These are phyloP conservation scores for Penicillium sp. DNA, from an alignment of 2,329 filamentous ascomycete species.

Conservation along the genomic window DNA sequence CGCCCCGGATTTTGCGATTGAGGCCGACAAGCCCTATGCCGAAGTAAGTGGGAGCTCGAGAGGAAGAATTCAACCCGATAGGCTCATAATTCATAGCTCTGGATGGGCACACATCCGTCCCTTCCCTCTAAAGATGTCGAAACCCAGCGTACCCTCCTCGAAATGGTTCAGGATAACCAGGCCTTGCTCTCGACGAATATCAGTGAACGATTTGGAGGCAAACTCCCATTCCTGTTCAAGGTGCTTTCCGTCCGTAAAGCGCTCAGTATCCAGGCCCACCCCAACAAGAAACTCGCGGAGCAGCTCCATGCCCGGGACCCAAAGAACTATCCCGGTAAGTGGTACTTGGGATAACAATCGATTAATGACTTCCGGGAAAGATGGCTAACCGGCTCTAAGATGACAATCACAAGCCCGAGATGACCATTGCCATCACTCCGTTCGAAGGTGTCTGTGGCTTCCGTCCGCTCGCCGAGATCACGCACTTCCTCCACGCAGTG, in stretches of 20 bases:
- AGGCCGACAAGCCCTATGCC: slow-evolving; percentile 84
- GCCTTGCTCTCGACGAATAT: slow-evolving; percentile 68
- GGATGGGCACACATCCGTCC: slow-evolving; percentile 98
- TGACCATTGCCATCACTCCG: slow-evolving; percentile 93
- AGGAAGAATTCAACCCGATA: not conserved
- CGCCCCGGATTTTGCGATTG: slow-evolving; percentile 62
- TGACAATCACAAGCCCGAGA: slow-evolving; percentile 99
- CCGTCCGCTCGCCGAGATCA: slow-evolving; percentile 74
- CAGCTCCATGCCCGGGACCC: slow-evolving; percentile 74
- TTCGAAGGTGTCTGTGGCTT: slow-evolving; percentile 97
- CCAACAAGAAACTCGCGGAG: slow-evolving; percentile 89
- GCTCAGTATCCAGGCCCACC: slow-evolving; percentile 91
- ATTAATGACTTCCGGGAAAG: not conserved
- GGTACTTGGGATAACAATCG: no score
- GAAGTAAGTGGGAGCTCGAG: slow-evolving; percentile 50
- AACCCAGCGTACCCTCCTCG: slow-evolving; percentile 75
- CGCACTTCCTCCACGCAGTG: slow-evolving; percentile 66
- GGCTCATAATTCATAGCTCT: slow-evolving; percentile 53
- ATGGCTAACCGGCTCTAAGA: slow-evolving; percentile 43
- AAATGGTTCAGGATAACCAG: slow-evolving; percentile 79
- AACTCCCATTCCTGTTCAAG: slow-evolving; percentile 94
- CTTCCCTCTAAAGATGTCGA: slow-evolving; percentile 83
- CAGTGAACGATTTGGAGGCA: slow-evolving; percentile 64
- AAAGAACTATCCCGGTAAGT: slow-evolving; percentile 72
- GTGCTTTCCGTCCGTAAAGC: slow-evolving; percentile 93